Conservation (phyloP, 2,329 filamentous ascomycete species). For the Fusarium pseudograminearum region DNA sequence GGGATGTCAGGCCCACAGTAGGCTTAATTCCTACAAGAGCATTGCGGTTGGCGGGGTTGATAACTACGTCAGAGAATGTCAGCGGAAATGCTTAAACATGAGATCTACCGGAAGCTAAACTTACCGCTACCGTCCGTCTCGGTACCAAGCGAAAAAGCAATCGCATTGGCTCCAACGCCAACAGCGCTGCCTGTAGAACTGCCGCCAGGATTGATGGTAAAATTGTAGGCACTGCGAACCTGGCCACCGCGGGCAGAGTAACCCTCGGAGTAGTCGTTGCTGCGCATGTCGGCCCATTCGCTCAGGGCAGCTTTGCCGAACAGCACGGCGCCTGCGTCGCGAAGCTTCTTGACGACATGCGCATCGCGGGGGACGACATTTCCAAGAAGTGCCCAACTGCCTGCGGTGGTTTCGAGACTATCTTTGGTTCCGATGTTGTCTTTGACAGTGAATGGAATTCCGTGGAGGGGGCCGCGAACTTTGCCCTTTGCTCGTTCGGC, state of each 20-base stretch:
- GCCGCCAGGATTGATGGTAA: conserved; percentile 75
- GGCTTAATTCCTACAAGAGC: conserved; percentile 80
- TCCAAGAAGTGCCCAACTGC: conserved; percentile 74
- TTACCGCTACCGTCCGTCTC: conserved; percentile 77
- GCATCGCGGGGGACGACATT: conserved; percentile 76
- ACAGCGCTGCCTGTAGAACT: conserved; percentile 75
- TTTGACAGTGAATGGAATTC: conserved; percentile 81
- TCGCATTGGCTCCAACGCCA: conserved; percentile 72
- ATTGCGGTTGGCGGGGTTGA: conserved; percentile 77
- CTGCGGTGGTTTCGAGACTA: conserved; percentile 82
- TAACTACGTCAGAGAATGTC: conserved; percentile 58
- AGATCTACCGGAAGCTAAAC: conserved; percentile 24
- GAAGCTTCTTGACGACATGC: conserved; percentile 69
- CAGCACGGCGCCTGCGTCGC: conserved; percentile 74
- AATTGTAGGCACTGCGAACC: conserved; percentile 73
- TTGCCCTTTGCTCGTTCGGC: conserved; percentile 67
- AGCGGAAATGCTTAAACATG: neutral
- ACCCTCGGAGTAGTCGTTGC: conserved; percentile 74
- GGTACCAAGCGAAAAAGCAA: conserved; percentile 75
- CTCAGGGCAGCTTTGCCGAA: conserved; percentile 77
- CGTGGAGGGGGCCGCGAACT: conserved; percentile 75
- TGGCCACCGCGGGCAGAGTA: conserved; percentile 75
- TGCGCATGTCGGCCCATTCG: conserved; percentile 81
- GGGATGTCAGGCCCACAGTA: conserved; percentile 78
- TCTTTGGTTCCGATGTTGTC: conserved; percentile 77